Evolutionary conservation across 2,329 filamentous ascomycete species (phyloP).

Genomic region (Penicillium hesseltinei): DNA sequence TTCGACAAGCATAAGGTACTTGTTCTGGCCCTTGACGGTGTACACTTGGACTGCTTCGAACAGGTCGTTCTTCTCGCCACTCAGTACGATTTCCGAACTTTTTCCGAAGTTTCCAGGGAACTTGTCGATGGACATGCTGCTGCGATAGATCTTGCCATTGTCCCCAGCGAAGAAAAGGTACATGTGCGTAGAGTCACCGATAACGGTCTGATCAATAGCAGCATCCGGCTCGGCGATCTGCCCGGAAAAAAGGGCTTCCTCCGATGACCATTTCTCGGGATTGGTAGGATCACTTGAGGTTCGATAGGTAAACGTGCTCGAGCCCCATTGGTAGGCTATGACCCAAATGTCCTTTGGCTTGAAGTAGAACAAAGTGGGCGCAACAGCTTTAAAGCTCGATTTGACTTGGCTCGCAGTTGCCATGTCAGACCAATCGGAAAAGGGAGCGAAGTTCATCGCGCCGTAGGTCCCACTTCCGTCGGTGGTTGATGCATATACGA

Average conservation of each 20-base stretch:
- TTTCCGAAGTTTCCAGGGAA: conserved; percentile 63
- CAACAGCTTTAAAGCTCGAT: conserved; percentile 51
- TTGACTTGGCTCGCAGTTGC: conserved; percentile 51
- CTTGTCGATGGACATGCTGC: conserved; percentile 60
- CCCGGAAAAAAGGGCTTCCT: conserved; percentile 58
- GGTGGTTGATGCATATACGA: conserved; percentile 59
- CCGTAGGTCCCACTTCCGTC: conserved; percentile 49
- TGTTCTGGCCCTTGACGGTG: conserved; percentile 52
- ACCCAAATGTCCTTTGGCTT: conserved; percentile 61
- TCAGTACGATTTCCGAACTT: conserved; percentile 50
- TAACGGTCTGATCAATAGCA: conserved; percentile 62
- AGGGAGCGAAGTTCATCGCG: conserved; percentile 58
- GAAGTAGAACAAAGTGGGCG: conserved; percentile 64
- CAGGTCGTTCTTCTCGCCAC: conserved; percentile 55
- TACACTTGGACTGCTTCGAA: conserved; percentile 69
- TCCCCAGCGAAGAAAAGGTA: conserved; percentile 68
- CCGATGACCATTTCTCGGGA: conserved; percentile 55
- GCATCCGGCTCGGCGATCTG: conserved; percentile 51
- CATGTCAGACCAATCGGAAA: conserved; percentile 56
- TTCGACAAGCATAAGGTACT: conserved; percentile 68
- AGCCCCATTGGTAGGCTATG: conserved; percentile 65
- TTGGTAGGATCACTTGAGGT: conserved; percentile 60
- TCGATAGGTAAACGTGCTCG: conserved; percentile 58
- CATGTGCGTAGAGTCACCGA: conserved; percentile 61
- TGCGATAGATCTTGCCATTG: conserved; percentile 65